A percentile compares a stretch with the other conserved stretches of the same genome.
phyloP scores from a whole-genome alignment of 345 rosid genomes.

The Citrus mangshanensis region DNA sequence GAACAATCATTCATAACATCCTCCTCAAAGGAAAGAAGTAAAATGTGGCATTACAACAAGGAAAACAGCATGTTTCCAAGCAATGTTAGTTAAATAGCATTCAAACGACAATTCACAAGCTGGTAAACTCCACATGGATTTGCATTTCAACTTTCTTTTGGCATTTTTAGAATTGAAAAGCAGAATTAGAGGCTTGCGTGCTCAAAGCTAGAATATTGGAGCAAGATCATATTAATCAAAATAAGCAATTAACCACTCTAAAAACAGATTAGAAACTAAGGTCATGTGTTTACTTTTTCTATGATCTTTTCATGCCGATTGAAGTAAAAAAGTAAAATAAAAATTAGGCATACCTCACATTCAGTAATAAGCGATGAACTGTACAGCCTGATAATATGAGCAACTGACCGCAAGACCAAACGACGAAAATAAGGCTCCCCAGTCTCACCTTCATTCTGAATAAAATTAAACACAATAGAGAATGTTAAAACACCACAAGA shows the following conservation, averaged over 20 bases:
- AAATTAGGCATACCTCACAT: constrained; percentile 65
- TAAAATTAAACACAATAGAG: constrained; percentile 25
- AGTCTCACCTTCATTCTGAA: constrained; percentile 87
- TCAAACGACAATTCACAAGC: not conserved
- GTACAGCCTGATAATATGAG: constrained; percentile 86
- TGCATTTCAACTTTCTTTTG: not conserved
- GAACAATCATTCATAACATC: not conserved
- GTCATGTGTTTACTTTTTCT: not conserved
- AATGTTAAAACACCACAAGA: not conserved
- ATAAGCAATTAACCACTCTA: not conserved
- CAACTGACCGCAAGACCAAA: constrained; percentile 93
- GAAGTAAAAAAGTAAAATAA: constrained; percentile 6
- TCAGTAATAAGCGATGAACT: constrained; percentile 93
- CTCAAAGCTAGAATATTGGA: not conserved
- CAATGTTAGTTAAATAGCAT: not conserved
- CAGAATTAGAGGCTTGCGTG: not conserved
- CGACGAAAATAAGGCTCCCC: constrained; percentile 98
- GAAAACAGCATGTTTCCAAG: not conserved
- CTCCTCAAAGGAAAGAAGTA: not conserved
- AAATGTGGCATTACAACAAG: not conserved
- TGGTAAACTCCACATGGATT: not conserved
- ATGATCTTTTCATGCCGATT: not conserved
- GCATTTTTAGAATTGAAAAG: not conserved
- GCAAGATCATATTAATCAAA: not conserved
- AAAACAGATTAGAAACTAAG: not conserved